Conservation (phyloP, 805 yeast genomes). For the Candida chauliodis region DNA sequence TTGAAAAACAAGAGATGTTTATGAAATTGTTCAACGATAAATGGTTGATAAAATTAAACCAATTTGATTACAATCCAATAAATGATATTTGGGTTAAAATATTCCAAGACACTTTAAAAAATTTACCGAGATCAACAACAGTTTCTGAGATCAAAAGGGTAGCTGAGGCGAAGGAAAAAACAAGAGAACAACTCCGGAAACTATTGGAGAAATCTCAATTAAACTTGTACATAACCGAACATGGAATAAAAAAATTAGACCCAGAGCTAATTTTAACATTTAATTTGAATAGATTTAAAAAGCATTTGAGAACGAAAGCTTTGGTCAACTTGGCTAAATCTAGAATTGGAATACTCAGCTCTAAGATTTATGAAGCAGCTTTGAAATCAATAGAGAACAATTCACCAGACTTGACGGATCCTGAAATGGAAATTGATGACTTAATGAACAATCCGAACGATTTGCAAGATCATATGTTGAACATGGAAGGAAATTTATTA, state of each 20-base stretch:
- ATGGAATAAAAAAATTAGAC: constrained; percentile 44
- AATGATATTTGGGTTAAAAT: constrained; percentile 38
- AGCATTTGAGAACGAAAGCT: constrained; percentile 61
- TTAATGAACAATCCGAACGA: constrained; percentile 50
- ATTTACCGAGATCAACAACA: constrained; percentile 33
- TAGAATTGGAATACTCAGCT: constrained; percentile 65
- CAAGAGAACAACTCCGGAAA: constrained; percentile 36
- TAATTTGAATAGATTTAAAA: constrained; percentile 64
- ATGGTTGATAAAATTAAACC: constrained; percentile 33
- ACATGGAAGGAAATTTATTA: constrained; percentile 30
- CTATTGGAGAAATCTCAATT: constrained; percentile 29
- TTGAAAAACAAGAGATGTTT: constrained; percentile 23
- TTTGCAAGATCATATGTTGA: constrained; percentile 19
- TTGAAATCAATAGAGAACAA: constrained; percentile 56
- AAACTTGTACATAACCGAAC: constrained; percentile 23
- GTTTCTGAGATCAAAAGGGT: constrained; percentile 39
- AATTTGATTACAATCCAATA: constrained; percentile 29
- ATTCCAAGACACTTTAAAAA: constrained; percentile 32
- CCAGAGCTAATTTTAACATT: constrained; percentile 53
- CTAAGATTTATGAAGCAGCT: constrained; percentile 59
- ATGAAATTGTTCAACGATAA: constrained; percentile 29
- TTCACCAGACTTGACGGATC: constrained; percentile 42
- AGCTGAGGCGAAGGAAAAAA: constrained; percentile 58
- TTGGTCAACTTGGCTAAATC: constrained; percentile 61
- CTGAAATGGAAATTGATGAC: constrained; percentile 44